Percentiles rank a stretch among this genome's conserved stretches.
These are phyloP conservation scores for Houttuynia cordata DNA, from an alignment of 164 flowering plant genomes.

Conservation along the genomic window DNA sequence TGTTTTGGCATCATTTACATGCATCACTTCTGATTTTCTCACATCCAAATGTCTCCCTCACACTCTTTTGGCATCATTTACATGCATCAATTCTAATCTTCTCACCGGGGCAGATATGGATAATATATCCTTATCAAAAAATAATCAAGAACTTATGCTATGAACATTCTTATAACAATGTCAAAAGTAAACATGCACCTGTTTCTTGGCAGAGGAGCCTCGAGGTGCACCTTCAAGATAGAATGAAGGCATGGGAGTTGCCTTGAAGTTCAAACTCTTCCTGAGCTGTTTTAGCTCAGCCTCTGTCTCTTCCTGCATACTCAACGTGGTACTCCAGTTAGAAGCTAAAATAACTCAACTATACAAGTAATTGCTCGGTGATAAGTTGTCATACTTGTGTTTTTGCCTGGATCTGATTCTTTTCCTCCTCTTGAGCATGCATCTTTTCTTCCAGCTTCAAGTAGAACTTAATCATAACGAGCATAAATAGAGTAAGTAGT, in stretches of 20 bases:
- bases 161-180: no score
- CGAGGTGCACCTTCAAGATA: conserved; percentile 29
- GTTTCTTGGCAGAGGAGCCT: conserved; percentile 22
- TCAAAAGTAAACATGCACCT: conserved; percentile 23
- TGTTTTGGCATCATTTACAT: no score
- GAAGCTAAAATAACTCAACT: no score
- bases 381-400: conserved; percentile 29
- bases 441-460: conserved; percentile 43
- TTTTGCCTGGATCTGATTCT: conserved; percentile 47
- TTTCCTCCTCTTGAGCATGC: conserved; percentile 56
- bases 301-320: conserved; percentile 45
- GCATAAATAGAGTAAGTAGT: neutral
- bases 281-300: conserved; percentile 60
- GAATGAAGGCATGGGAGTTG: conserved; percentile 76
- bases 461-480: conserved; percentile 29
- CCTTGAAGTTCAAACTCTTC: conserved; percentile 62
- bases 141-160: no score
- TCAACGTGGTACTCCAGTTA: no score
- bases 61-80: no score
- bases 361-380: neutral
- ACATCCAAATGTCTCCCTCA: no score
- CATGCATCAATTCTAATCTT: no score
- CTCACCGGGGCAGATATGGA: no score
- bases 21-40: no score
- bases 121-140: no score